These are phyloP conservation scores for Phytophthora pistaciae DNA, from an alignment of 352 stramenopile species.

Conservation along the genomic window DNA sequence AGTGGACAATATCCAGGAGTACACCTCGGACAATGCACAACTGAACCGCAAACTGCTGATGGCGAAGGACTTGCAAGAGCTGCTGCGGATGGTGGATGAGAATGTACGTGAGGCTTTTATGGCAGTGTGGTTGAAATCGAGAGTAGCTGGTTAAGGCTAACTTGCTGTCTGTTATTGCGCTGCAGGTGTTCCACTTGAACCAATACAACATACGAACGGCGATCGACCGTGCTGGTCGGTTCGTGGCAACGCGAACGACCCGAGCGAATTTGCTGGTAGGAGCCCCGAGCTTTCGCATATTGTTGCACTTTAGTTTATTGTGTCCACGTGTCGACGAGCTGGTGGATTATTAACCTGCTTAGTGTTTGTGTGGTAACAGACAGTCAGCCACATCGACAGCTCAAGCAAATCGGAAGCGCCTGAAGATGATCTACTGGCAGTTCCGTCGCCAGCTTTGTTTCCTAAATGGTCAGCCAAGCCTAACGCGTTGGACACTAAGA, in stretches of 20 bases:
- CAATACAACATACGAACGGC: conserved; percentile 73
- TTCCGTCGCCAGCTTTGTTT: conserved; percentile 53
- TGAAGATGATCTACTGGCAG: conserved; percentile 67
- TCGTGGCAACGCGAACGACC: conserved; percentile 39
- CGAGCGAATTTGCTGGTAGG: conserved; percentile 46
- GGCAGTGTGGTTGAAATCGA: background rate
- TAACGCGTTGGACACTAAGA: conserved; percentile 51
- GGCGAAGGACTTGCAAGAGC: conserved; percentile 62
- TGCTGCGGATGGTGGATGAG: conserved; percentile 71
- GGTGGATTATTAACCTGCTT: background rate
- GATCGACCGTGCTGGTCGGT: conserved; percentile 55
- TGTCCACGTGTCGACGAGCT: background rate
- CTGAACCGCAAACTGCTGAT: conserved; percentile 76
- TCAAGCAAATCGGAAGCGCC: conserved; percentile 64
- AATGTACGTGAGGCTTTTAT: conserved; percentile 44
- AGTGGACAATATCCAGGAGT: conserved; percentile 71
- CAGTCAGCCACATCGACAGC: conserved; percentile 22
- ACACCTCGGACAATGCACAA: conserved; percentile 52
- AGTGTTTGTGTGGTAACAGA: conserved; percentile 2
- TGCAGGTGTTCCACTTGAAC: conserved; percentile 60
- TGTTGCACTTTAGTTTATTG: too few species aligned
- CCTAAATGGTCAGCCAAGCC: conserved; percentile 38
- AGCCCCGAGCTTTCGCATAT: too few species aligned
- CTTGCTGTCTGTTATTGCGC: background rate
- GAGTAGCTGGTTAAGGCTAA: background rate